Percentiles rank a stretch among this genome's conserved stretches.
These are phyloP conservation scores for Thermothelomyces thermophilus DNA, from an alignment of 2,329 filamentous ascomycete genomes.

Conservation along the genomic window DNA sequence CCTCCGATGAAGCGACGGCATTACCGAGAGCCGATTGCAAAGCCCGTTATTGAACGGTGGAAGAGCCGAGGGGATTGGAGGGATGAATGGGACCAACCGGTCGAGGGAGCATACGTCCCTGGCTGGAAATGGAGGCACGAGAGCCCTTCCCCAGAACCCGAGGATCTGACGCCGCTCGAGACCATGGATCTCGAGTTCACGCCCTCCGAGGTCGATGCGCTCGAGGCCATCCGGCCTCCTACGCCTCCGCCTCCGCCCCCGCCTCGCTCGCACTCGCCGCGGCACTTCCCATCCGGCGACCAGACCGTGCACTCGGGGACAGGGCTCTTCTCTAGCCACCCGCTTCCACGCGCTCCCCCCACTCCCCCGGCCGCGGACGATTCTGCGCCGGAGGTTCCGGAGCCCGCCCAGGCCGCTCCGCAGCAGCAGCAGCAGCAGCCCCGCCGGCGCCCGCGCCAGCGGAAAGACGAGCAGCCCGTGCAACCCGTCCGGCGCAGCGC, in stretches of 20 bases:
- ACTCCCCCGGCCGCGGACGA: too few relatives aligned
- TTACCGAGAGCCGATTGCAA: too few relatives aligned
- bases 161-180: neutral
- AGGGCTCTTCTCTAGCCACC: neutral
- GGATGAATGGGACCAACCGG: neutral
- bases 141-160: constrained; percentile 8
- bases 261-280: neutral
- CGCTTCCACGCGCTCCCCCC: too few relatives aligned
- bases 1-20: neutral
- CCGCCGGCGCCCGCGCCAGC: too few relatives aligned
- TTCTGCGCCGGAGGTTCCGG: too few relatives aligned
- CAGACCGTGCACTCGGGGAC: neutral
- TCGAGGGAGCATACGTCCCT: neutral
- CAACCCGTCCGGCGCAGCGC: constrained; percentile 20
- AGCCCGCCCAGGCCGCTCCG: neutral
- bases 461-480: neutral
- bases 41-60: neutral
- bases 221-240: constrained; percentile 2
- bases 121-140: constrained; percentile 14
- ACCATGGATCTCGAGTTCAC: neutral
- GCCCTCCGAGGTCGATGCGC: constrained; percentile 9
- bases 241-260: too few relatives aligned
- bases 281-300: neutral
- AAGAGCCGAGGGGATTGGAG: constrained; percentile 1
- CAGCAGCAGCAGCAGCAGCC: neutral